A percentile compares a stretch with the other conserved stretches of the same genome.
Conservation (phyloP, 148 eudicot species). For the Tetragonia tetragonoides region DNA sequence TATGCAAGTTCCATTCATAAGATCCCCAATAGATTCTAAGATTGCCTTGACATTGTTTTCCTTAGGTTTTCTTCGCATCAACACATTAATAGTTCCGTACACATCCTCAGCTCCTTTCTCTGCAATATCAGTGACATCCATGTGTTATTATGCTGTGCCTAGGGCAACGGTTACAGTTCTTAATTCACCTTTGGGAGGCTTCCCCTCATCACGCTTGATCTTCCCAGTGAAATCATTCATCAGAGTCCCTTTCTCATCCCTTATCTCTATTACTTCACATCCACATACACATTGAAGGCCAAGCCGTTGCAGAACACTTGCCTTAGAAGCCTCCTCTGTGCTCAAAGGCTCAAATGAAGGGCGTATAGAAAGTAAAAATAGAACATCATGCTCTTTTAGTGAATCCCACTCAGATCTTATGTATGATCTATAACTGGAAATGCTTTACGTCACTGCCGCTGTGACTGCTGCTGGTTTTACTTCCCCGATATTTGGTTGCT, state of each 20-base stretch:
- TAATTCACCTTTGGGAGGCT: conserved; percentile 96
- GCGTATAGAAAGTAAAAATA: conserved; percentile 84
- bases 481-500: conserved; percentile 98
- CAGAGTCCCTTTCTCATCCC: conserved; percentile 86
- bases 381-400: conserved; percentile 93
- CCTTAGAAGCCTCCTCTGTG: conserved; percentile 77
- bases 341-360: conserved; percentile 96
- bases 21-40: conserved; percentile 93
- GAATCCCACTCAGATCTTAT: conserved; percentile 96
- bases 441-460: conserved; percentile 75
- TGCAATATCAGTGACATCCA: conserved; percentile 96
- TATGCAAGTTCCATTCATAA: conserved; percentile 97
- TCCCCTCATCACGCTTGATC: conserved; percentile 97
- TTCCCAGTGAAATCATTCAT: conserved; percentile 99
- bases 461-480: conserved; percentile 94
- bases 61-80: conserved; percentile 98
- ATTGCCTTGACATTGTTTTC: conserved; percentile 98
- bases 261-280: conserved; percentile 93
- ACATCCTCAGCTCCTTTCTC: conserved; percentile 96
- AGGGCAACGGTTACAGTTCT: conserved; percentile 94
- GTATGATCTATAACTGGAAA: conserved; percentile 83
- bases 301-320: conserved; percentile 87
- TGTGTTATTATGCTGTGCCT: conserved; percentile 95
- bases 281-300: conserved; percentile 98
- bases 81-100: conserved; percentile 76